Percentiles rank a stretch among this genome's conserved stretches.
Conservation (phyloP, 2,329 filamentous ascomycete genomes). For the Thermomyces lanuginosus region DNA sequence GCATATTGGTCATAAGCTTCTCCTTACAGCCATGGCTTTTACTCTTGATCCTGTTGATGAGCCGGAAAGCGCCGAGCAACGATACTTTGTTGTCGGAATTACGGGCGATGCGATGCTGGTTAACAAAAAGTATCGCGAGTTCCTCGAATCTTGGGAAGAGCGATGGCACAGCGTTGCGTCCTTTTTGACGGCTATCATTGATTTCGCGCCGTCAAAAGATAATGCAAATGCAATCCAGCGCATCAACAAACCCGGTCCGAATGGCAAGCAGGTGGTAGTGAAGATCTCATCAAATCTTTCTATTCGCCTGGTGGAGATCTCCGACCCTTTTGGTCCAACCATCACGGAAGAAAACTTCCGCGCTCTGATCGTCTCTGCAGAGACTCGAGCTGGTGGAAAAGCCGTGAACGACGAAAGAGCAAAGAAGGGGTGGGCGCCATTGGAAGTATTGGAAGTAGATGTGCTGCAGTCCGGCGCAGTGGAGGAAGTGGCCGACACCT, state of each 20-base stretch:
- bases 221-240: conserved; percentile 14
- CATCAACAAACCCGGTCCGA: conserved; percentile 21
- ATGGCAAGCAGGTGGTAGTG: conserved; percentile 23
- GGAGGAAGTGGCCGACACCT: conserved; percentile 25
- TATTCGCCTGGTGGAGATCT: conserved; percentile 69
- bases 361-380: conserved; percentile 69
- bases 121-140: conserved; percentile 75
- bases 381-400: conserved; percentile 68
- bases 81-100: conserved; percentile 63
- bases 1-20: conserved; percentile 87
- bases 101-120: conserved; percentile 72
- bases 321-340: conserved; percentile 79
- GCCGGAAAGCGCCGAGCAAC: conserved; percentile 23
- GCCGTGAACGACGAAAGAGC: conserved; percentile 71
- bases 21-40: conserved; percentile 73
- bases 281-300: conserved; percentile 45
- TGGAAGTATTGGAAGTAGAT: conserved; percentile 78
- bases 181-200: conserved; percentile 49
- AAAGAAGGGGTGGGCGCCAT: conserved; percentile 56
- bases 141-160: conserved; percentile 63
- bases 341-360: conserved; percentile 65
- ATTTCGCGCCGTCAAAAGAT: conserved; percentile 38
- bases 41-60: conserved; percentile 38
- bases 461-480: conserved; percentile 57
- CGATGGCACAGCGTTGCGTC: conserved; percentile 52